Percentiles rank a stretch among this genome's conserved stretches.
Conservation (phyloP, 2,329 filamentous ascomycete species). For the Aspergillus viridinutans region DNA sequence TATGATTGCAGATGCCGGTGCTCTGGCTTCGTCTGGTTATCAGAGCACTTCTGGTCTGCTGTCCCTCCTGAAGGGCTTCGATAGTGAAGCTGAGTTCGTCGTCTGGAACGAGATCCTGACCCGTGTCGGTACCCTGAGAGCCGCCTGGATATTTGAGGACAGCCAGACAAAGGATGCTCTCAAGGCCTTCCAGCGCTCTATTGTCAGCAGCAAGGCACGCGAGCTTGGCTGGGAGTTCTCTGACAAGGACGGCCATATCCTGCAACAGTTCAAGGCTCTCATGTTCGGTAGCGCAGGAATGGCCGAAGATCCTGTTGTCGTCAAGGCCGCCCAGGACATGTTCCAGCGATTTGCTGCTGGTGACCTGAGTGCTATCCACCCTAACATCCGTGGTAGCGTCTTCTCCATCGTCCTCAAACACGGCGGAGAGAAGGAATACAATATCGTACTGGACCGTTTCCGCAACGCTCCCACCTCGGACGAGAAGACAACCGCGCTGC, state of each 20-base stretch:
- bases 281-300: conserved; percentile 82
- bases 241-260: conserved; percentile 77
- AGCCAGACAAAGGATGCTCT: conserved; percentile 65
- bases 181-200: conserved; percentile 74
- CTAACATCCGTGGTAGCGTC: conserved; percentile 82
- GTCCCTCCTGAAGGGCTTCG: conserved; percentile 78
- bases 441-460: conserved; percentile 71
- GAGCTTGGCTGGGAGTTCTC: conserved; percentile 84
- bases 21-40: conserved; percentile 83
- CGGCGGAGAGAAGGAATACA: conserved; percentile 82
- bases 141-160: conserved; percentile 86
- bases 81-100: conserved; percentile 77
- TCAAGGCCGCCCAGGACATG: conserved; percentile 81
- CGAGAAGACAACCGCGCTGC: conserved; percentile 87
- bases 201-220: conserved; percentile 76
- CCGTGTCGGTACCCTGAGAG: conserved; percentile 71
- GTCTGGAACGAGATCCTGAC: conserved; percentile 92
- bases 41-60: conserved; percentile 89
- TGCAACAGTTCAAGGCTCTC: conserved; percentile 91
- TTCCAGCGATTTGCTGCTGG: conserved; percentile 79
- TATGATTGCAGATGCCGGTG: conserved; percentile 90
- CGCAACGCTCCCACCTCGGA: conserved; percentile 71
- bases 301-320: conserved; percentile 71
- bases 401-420: conserved; percentile 80
- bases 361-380: conserved; percentile 77